These are phyloP conservation scores for Pleurotus tuoliensis DNA, from an alignment of 768 basidiomycete genomes.

Conservation along the genomic window DNA sequence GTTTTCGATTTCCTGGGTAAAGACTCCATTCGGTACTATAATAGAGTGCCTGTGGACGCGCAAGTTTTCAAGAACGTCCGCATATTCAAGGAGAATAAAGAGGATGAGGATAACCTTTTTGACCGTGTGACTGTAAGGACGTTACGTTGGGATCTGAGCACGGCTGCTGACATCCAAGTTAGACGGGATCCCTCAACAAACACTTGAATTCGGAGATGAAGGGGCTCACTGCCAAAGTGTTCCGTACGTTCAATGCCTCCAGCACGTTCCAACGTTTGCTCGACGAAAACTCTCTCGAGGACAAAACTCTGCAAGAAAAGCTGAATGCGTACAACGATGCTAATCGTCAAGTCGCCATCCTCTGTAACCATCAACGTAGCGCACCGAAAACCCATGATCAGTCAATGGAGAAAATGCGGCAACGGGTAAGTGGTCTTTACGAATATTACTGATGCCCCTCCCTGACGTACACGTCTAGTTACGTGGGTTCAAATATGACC, in stretches of 20 bases:
- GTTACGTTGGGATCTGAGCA: constrained; percentile 7
- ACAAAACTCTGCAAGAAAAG: constrained; percentile 89
- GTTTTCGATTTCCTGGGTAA: constrained; percentile 98
- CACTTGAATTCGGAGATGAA: constrained; percentile 94
- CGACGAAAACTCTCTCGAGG: constrained; percentile 56
- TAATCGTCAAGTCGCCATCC: constrained; percentile 93
- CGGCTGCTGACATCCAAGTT: constrained; percentile 9
- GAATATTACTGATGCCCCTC: not conserved
- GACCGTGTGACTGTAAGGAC: constrained; percentile 89
- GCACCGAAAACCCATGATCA: constrained; percentile 91
- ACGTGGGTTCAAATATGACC: constrained; percentile 88
- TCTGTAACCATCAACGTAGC: constrained; percentile 98
- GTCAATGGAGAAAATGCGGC: constrained; percentile 90
- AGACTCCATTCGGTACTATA: constrained; percentile 97
- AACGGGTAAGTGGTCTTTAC: constrained; percentile 59
- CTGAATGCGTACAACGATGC: constrained; percentile 96
- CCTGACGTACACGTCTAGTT: constrained; percentile 46
- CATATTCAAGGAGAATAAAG: constrained; percentile 93
- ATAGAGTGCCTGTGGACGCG: constrained; percentile 81
- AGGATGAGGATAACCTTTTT: constrained; percentile 83
- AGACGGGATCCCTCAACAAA: constrained; percentile 88
- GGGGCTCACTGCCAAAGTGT: constrained; percentile 97
- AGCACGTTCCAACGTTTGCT: constrained; percentile 91
- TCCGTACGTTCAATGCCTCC: constrained; percentile 99
- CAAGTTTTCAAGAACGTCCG: constrained; percentile 98